Base-by-base conservation (phyloP, 1,284 basidiomycete species). In the Ganoderma lucidum region DNA sequence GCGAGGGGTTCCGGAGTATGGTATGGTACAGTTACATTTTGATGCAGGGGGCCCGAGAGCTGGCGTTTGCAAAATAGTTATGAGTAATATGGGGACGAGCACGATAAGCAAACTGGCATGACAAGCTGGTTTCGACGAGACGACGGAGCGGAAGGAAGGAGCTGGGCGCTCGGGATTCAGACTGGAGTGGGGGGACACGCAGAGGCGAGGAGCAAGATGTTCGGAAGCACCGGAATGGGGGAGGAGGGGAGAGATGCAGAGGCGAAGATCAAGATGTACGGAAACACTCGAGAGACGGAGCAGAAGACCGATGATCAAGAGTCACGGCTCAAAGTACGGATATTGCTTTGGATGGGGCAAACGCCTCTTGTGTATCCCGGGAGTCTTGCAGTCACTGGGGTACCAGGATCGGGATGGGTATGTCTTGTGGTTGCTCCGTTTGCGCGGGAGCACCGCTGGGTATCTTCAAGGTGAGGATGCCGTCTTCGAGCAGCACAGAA, bases 391-490 rank as follows among this genome's bases (percentile, higher is more conserved):
- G 30, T 60, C 35, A 60, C 10, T 60, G 58, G 9, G n/a, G 12
- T 9, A 12, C 39, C 3, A 39, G 39, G 15, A 58, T 37, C 12
- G 65, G 71, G 41, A 78, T 73, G 48, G 70, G 44, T 66, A 80
- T 73, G 28, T 74, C 71, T 69, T 77, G 74, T 35, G 71, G 71
- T 15, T 69, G 71, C 62, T 76, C 74, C 30, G 64, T 64, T 35
- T 70, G 63, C 19, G 70, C 71, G 41, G 76, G 72, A 9, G 65
- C 45, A 61, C 63, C 76, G 48, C 72, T 68, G 65, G 76, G 76
- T 70, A 79, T 73, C 64, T 70, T 77, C 67, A 80, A 55, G 48
- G 75, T 79, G 68, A 80, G 78, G 41, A 80, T 74, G 9, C 79
- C 79, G 63, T 80, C 78, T 67, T 78, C 76, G 66, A 80, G 75